phyloP scores from a whole-genome alignment of 164 flowering plant genomes.

The Sextonia rubra region DNA sequence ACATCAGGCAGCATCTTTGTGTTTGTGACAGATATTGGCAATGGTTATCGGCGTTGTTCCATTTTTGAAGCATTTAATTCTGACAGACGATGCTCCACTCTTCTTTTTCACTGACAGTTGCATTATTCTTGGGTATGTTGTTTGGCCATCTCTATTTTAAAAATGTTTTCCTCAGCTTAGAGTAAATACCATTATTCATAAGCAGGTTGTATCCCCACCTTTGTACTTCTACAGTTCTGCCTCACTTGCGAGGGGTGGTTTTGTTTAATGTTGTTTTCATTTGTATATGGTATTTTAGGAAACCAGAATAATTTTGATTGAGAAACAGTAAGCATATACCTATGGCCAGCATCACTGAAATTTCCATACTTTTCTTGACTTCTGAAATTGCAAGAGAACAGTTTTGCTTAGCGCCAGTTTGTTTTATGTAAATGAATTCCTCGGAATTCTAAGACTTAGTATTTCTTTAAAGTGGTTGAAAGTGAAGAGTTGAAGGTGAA shows the following conservation, averaged over 20 bases:
- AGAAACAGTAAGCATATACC: neutral
- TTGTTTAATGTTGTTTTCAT: too few species aligned
- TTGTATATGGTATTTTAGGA: neutral
- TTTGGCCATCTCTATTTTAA: neutral
- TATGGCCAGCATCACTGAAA: neutral
- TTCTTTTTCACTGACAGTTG: slow-evolving; percentile 97
- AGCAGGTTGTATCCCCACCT: slow-evolving; percentile 40
- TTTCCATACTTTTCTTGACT: neutral
- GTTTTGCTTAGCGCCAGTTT: too few species aligned
- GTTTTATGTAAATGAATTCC: too few species aligned
- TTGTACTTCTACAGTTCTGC: neutral
- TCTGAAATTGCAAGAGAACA: neutral
- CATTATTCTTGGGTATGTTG: slow-evolving; percentile 87
- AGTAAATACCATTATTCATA: slow-evolving; percentile 55
- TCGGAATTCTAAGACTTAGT: too few species aligned
- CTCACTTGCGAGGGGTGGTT: neutral
- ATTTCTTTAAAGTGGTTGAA: too few species aligned
- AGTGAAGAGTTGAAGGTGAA: too few species aligned
- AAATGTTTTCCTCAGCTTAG: neutral
- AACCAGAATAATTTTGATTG: neutral
- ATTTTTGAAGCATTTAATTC: slow-evolving; percentile 60
- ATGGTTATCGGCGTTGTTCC: slow-evolving; percentile 77
- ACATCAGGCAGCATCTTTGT: neutral
- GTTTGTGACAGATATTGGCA: slow-evolving; percentile 68
- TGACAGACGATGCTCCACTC: slow-evolving; percentile 84